A percentile compares a stretch with the other conserved stretches of the same genome.
These are phyloP conservation scores for Vanderwaltozyma yarrowii DNA, from an alignment of 805 yeast genomes.

Conservation along the genomic window DNA sequence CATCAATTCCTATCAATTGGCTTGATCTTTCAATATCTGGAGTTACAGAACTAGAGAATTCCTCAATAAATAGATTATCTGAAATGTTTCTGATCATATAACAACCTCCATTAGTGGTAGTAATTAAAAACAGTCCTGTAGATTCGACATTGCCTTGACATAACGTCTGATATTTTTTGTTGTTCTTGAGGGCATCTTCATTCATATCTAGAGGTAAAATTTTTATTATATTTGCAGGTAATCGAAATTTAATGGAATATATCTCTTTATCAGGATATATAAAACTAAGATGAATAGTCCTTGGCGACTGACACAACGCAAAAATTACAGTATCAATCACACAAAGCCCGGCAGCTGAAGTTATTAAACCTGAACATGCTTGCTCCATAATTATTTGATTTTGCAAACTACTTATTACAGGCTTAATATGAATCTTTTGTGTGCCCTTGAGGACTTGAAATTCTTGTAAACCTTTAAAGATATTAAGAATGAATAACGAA, in stretches of 20 bases:
- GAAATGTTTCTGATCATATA: neutral
- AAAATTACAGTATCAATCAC: slow-evolving; percentile 2
- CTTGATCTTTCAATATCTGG: neutral
- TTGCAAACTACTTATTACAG: neutral
- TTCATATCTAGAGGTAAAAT: neutral
- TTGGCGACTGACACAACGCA: slow-evolving; percentile 3
- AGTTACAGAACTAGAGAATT: neutral
- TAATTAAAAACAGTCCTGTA: slow-evolving; percentile 3
- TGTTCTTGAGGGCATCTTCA: neutral
- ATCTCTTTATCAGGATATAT: slow-evolving; percentile 1
- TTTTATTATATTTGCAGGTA: slow-evolving; percentile 8
- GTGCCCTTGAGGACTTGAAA: neutral
- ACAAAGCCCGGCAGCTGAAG: neutral
- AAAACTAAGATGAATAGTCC: slow-evolving; percentile 3
- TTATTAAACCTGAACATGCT: slow-evolving; percentile 1
- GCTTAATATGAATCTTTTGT: neutral
- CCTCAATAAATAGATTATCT: neutral
- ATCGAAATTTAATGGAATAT: slow-evolving; percentile 4
- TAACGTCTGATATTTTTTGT: neutral
- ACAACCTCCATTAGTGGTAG: slow-evolving; percentile 5
- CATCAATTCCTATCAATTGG: neutral
- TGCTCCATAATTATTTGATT: neutral
- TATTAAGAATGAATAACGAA: slow-evolving; percentile 5
- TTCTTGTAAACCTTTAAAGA: slow-evolving; percentile 12
- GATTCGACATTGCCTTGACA: neutral